phyloP scores from a whole-genome alignment of 768 basidiomycete species.

The Naganishia kalamii region DNA sequence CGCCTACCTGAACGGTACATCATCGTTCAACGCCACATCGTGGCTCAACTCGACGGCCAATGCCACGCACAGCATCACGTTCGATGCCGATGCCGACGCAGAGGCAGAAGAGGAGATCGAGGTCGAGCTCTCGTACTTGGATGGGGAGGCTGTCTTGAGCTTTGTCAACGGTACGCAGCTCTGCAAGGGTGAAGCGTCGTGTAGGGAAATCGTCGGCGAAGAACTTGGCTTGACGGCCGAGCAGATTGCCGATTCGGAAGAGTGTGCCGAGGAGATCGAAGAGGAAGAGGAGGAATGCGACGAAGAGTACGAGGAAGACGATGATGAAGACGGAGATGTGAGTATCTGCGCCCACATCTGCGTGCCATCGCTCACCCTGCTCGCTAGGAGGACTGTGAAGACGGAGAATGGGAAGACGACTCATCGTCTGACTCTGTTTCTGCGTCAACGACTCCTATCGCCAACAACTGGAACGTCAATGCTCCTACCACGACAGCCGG shows the following conservation, averaged over 20 bases:
- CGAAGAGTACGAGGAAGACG: slow-evolving; percentile 2
- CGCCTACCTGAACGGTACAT: slow-evolving; percentile 10
- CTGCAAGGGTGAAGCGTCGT: slow-evolving; percentile 1
- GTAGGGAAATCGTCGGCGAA: background rate
- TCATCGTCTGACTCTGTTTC: background rate
- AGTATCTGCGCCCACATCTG: background rate
- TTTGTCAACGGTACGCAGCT: slow-evolving; percentile 13
- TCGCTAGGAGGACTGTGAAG: background rate
- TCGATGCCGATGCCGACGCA: background rate
- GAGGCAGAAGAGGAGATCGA: background rate
- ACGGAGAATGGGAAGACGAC: background rate
- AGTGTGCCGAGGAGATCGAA: slow-evolving; percentile 16
- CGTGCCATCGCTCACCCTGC: background rate
- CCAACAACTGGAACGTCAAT: slow-evolving; percentile 5
- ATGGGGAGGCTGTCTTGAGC: slow-evolving; percentile 1
- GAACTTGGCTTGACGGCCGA: slow-evolving; percentile 7
- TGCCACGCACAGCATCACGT: slow-evolving; percentile 5
- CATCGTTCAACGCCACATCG: background rate
- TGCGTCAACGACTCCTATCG: background rate
- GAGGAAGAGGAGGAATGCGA: slow-evolving; percentile 13
- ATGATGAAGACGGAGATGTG: background rate
- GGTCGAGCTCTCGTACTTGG: slow-evolving; percentile 9
- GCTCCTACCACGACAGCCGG: background rate
- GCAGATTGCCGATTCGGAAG: background rate
- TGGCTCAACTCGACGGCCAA: slow-evolving; percentile 15